phyloP scores from a whole-genome alignment of 2,329 filamentous ascomycete genomes.

The Monosporascus sp. region DNA sequence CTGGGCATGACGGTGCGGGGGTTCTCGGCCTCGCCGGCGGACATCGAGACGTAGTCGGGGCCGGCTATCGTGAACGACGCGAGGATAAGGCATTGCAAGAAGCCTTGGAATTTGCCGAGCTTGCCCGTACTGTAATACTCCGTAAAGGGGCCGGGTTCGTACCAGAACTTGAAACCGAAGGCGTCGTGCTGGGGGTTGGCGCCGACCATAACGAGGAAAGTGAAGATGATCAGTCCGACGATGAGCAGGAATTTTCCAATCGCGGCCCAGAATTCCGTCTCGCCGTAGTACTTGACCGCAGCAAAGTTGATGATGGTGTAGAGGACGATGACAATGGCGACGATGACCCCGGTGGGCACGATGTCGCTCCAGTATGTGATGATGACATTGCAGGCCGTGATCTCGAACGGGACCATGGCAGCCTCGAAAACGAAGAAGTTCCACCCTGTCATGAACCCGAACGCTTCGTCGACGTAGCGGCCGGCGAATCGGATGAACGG shows the following conservation, averaged over 20 bases:
- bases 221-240: conserved; percentile 67
- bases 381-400: conserved; percentile 60
- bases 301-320: conserved; percentile 62
- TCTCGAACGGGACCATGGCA: conserved; percentile 61
- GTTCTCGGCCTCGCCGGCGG: conserved; percentile 67
- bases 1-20: conserved; percentile 65
- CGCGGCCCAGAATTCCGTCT: conserved; percentile 72
- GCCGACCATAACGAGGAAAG: conserved; percentile 78
- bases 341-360: conserved; percentile 56
- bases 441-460: conserved; percentile 68
- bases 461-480: conserved; percentile 69
- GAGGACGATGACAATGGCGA: conserved; percentile 52
- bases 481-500: conserved; percentile 76
- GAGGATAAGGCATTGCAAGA: conserved; percentile 69
- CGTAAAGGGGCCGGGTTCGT: conserved; percentile 64
- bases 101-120: conserved; percentile 70
- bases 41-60: conserved; percentile 56
- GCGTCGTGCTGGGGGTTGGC: conserved; percentile 69
- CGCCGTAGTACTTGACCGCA: conserved; percentile 70
- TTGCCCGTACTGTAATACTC: conserved; percentile 58
- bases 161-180: conserved; percentile 69
- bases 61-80: conserved; percentile 63
- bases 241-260: conserved; percentile 69
- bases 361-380: conserved; percentile 59
- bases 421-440: conserved; percentile 72